Base-by-base conservation (phyloP, 2,329 filamentous ascomycete species). In the Capronia americana region DNA sequence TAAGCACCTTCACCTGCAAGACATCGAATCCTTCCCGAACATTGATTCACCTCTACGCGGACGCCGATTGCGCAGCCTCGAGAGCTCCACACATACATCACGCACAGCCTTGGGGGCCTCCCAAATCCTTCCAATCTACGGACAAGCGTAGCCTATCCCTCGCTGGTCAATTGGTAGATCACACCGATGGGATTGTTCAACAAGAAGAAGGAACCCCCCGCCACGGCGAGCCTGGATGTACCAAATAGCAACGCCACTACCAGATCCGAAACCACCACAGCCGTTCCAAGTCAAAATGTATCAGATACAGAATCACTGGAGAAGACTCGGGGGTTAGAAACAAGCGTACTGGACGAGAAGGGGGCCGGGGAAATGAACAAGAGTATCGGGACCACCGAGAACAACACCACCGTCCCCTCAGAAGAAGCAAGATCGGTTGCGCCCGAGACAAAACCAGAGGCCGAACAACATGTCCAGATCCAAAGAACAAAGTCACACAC, bases 211-310 rank as follows among this genome's bases (percentile, higher is more conserved):
- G 14, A 56, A 4, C 28, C 28, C n/a, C 26, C 58, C 6, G 30
- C 30, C 6, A 20, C 58, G 8, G 28, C 10, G 23, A 28, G 46
- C 48, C 60, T 50, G 14, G 38, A 50, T 58, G 41, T 41, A 10
- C 57, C 24, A 56, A 58, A 28, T 26, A 41, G 7, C n/a, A 24
- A 58, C 63, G 17, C 28, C 12, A 60, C 66, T 61, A 56, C 51
- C 34, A 68, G 67, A 32, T 69, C 70, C 10, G 68, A 64, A 48
- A 34, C 64, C 11, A 66, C 66, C 24, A 69, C 70, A 12, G 64
- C 64, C 6, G 68, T 68, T 6, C 66, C 70, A 23, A 71, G 70
- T 67, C 57, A 66, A 51, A 70, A 67, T 63, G 66, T 58, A 10
- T 71, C 70, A n/a, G 51, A 65, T 34, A 64, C 68, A 14, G 61